phyloP scores from a whole-genome alignment of 2,329 filamentous ascomycete species.

The Paraphoma sp. region DNA sequence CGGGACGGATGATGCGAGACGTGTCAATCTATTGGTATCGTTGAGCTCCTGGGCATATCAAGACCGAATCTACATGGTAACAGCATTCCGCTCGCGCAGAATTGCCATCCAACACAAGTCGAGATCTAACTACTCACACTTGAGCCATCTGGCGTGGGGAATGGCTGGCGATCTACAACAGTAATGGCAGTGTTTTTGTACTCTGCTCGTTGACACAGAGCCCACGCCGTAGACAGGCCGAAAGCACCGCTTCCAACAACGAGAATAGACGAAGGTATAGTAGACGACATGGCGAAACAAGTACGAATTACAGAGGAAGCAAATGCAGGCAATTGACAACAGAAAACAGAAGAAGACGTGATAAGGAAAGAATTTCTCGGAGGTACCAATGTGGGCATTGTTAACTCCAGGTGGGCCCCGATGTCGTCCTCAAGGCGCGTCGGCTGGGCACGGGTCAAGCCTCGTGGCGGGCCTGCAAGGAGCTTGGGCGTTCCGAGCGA shows the following conservation, averaged over 20 bases:
- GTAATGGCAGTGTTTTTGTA: constrained; percentile 62
- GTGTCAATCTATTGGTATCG: constrained; percentile 56
- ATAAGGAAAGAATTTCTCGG: constrained; percentile 2
- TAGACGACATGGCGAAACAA: constrained; percentile 25
- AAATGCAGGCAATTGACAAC: constrained; percentile 1
- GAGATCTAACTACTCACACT: constrained; percentile 49
- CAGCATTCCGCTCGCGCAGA: background rate
- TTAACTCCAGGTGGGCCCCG: constrained; percentile 18
- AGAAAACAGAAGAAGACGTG: background rate
- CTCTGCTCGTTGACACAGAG: constrained; percentile 67
- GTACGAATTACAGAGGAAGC: background rate
- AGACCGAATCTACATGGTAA: no score
- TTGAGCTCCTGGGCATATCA: background rate
- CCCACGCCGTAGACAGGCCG: constrained; percentile 70
- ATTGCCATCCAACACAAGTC: background rate
- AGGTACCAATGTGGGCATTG: background rate
- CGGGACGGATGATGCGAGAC: constrained; percentile 69
- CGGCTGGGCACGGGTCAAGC: constrained; percentile 33
- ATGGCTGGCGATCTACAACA: constrained; percentile 63
- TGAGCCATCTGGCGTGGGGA: constrained; percentile 65
- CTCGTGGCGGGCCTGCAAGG: constrained; percentile 15
- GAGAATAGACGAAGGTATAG: constrained; percentile 52
- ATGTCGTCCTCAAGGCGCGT: constrained; percentile 34
- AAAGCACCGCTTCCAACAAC: constrained; percentile 62
- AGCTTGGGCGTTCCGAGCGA: constrained; percentile 19